Evolutionary conservation across 2,329 filamentous ascomycete species (phyloP).

Genomic region (Aphanocladium album): DNA sequence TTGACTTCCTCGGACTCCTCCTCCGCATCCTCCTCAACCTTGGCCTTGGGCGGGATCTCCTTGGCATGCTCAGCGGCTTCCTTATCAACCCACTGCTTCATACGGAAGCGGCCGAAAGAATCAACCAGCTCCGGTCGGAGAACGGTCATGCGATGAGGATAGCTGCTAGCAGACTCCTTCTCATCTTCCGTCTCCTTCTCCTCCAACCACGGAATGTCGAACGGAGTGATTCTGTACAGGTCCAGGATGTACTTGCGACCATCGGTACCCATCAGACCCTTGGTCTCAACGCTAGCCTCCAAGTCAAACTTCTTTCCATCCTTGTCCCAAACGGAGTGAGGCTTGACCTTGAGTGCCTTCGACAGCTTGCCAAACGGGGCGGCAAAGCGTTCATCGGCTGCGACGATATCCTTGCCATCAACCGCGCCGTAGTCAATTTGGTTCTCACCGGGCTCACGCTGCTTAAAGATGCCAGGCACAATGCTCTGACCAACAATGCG

Average conservation of each 20-base stretch:
- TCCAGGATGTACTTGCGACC: slow-evolving; percentile 97
- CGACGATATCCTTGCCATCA: slow-evolving; percentile 92
- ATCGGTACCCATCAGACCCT: slow-evolving; percentile 94
- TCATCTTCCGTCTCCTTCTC: slow-evolving; percentile 52
- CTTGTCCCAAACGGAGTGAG: slow-evolving; percentile 97
- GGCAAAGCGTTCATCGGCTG: slow-evolving; percentile 81
- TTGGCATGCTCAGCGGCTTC: slow-evolving; percentile 55
- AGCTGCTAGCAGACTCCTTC: slow-evolving; percentile 46
- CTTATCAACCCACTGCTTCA: slow-evolving; percentile 80
- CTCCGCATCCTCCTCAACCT: slow-evolving; percentile 17
- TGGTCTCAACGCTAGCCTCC: slow-evolving; percentile 95
- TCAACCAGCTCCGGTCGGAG: slow-evolving; percentile 87
- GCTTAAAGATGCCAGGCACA: slow-evolving; percentile 98
- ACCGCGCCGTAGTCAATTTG: slow-evolving; percentile 99
- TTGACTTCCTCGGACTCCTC: slow-evolving; percentile 17
- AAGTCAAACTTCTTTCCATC: slow-evolving; percentile 84
- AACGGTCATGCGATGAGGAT: slow-evolving; percentile 95
- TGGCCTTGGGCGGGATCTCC: slow-evolving; percentile 14
- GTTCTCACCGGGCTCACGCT: slow-evolving; percentile 93
- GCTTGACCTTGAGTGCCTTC: slow-evolving; percentile 84
- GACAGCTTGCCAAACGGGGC: slow-evolving; percentile 85
- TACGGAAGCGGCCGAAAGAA: slow-evolving; percentile 74
- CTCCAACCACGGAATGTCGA: slow-evolving; percentile 89
- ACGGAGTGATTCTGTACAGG: slow-evolving; percentile 86
- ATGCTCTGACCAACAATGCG: slow-evolving; percentile 97